Conservation (phyloP, 164 flowering plant species). For the Tetrastigma voinierianum region DNA sequence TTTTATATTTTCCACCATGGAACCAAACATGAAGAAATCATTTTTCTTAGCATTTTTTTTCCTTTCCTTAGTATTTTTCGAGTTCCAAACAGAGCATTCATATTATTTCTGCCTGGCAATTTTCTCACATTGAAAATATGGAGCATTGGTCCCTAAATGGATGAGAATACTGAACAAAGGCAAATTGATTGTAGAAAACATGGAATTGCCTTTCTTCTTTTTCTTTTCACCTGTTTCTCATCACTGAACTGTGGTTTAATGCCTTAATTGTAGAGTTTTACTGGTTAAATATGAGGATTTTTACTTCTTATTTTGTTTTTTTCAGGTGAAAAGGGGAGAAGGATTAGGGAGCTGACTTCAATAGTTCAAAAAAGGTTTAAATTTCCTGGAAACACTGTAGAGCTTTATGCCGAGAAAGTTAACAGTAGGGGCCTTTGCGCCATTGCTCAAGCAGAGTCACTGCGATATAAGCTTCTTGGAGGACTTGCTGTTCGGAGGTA, state of each 20-base stretch:
- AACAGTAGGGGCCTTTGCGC: slow-evolving; percentile 17
- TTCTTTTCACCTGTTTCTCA: neutral
- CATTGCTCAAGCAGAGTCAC: slow-evolving; percentile 16
- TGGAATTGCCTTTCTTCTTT: neutral
- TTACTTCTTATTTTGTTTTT: neutral
- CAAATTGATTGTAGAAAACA: too few relatives aligned
- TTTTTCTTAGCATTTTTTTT: too few relatives aligned
- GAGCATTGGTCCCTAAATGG: too few relatives aligned
- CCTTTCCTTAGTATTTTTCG: too few relatives aligned
- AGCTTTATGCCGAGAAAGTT: slow-evolving; percentile 18
- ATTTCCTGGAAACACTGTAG: slow-evolving; percentile 16
- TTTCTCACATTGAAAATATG: too few relatives aligned
- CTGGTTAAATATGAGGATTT: neutral
- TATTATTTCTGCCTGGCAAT: too few relatives aligned
- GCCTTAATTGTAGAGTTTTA: too few relatives aligned
- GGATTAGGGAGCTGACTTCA: slow-evolving; percentile 16
- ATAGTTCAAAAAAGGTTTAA: slow-evolving; percentile 18
- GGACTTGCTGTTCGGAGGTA: slow-evolving; percentile 18
- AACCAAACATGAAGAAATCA: too few relatives aligned
- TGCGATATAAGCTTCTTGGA: slow-evolving; percentile 16
- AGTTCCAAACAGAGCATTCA: too few relatives aligned
- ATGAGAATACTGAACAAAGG: too few relatives aligned
- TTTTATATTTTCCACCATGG: too few relatives aligned
- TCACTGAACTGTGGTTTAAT: neutral
- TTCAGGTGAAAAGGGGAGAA: slow-evolving; percentile 18